These are phyloP conservation scores for Phytopythium oedochilum DNA, from an alignment of 352 stramenopile species.

Conservation along the genomic window DNA sequence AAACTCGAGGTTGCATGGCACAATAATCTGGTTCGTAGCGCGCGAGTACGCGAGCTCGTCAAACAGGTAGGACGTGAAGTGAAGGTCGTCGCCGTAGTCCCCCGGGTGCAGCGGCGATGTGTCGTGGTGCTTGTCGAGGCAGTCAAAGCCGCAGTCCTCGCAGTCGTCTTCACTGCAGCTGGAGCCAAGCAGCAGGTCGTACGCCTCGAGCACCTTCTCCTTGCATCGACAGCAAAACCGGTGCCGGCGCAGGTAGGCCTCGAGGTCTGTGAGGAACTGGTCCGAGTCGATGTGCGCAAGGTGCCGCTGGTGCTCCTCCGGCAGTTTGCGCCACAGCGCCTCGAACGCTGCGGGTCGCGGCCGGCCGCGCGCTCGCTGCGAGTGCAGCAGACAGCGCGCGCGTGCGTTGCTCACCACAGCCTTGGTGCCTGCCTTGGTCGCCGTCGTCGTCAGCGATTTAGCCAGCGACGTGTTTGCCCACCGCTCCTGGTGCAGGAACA, in stretches of 20 bases:
- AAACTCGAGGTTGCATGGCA: slow-evolving; percentile 84
- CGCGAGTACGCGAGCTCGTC: slow-evolving; percentile 82
- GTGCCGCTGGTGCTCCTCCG: slow-evolving; percentile 72
- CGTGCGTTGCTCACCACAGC: slow-evolving; percentile 26
- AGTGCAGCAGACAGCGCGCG: slow-evolving; percentile 71
- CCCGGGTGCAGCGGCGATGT: slow-evolving; percentile 16
- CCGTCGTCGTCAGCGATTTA: slow-evolving; percentile 25
- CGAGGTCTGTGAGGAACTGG: slow-evolving; percentile 81
- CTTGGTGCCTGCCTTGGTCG: slow-evolving; percentile 27
- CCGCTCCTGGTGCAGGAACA: slow-evolving; percentile 81
- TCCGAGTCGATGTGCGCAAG: slow-evolving; percentile 86
- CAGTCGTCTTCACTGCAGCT: slow-evolving; percentile 85
- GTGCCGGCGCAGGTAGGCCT: slow-evolving; percentile 80
- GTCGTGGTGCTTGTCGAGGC: slow-evolving; percentile 70
- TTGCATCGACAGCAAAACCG: slow-evolving; percentile 87
- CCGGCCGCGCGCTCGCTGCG: slow-evolving; percentile 60
- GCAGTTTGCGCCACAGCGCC: slow-evolving; percentile 70
- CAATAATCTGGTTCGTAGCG: slow-evolving; percentile 74
- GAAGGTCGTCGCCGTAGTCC: slow-evolving; percentile 77
- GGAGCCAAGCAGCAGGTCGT: slow-evolving; percentile 81
- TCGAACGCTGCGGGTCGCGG: slow-evolving; percentile 75
- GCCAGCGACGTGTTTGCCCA: slow-evolving; percentile 48
- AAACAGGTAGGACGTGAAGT: slow-evolving; percentile 86
- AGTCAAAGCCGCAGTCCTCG: slow-evolving; percentile 81
- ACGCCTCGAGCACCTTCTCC: slow-evolving; percentile 85